These are phyloP conservation scores for Clohesyomyces aquaticus DNA, from an alignment of 495 filamentous ascomycete species.

Conservation along the genomic window DNA sequence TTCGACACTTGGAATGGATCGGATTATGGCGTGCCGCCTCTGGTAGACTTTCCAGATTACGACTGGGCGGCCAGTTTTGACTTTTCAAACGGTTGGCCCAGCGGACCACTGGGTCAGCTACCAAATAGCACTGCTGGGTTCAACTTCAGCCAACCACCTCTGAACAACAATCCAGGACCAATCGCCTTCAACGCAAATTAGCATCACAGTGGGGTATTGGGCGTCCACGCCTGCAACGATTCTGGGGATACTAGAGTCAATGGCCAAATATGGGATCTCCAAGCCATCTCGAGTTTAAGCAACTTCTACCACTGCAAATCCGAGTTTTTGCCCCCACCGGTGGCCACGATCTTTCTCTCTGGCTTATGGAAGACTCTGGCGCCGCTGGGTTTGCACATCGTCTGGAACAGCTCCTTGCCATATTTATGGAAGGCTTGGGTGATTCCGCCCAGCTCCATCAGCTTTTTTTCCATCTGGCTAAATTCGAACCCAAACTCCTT, in stretches of 20 bases:
- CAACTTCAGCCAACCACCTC: not conserved
- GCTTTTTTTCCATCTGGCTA: slow-evolving; percentile 47
- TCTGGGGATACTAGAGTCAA: too few relatives aligned
- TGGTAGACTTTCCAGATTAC: slow-evolving; percentile 35
- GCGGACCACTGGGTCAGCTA: not conserved
- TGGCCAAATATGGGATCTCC: too few relatives aligned
- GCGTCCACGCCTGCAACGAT: too few relatives aligned
- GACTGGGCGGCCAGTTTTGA: slow-evolving; percentile 37
- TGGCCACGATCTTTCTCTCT: not conserved
- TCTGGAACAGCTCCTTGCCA: slow-evolving; percentile 48
- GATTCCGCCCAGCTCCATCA: slow-evolving; percentile 46
- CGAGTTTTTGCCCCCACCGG: not conserved
- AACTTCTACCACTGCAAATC: slow-evolving; percentile 3
- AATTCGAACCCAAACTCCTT: slow-evolving; percentile 44
- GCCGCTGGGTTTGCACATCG: slow-evolving; percentile 28
- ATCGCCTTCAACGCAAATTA: not conserved
- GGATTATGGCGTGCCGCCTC: slow-evolving; percentile 12
- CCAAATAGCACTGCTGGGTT: not conserved
- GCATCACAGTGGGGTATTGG: too few relatives aligned
- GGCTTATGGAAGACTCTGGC: slow-evolving; percentile 18
- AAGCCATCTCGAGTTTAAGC: too few relatives aligned
- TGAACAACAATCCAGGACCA: not conserved
- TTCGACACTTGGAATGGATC: slow-evolving; percentile 23
- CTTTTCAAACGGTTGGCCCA: slow-evolving; percentile 23
- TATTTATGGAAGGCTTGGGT: slow-evolving; percentile 47